phyloP scores from a whole-genome alignment of 2,329 filamentous ascomycete species.

The Alternaria gansuensis region DNA sequence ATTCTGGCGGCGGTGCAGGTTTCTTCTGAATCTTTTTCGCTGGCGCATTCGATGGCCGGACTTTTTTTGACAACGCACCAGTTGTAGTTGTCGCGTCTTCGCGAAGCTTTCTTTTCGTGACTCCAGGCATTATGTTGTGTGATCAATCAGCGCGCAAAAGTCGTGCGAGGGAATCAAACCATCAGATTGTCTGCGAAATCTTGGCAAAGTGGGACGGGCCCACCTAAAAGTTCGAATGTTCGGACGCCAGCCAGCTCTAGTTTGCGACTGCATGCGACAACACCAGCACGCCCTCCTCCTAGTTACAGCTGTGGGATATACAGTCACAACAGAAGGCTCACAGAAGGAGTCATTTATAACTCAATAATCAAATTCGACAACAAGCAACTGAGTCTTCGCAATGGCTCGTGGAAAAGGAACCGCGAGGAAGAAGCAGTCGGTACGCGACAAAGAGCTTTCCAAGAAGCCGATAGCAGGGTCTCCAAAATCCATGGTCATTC shows the following conservation, averaged over 20 bases:
- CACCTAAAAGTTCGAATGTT: constrained; percentile 25
- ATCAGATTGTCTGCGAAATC: constrained; percentile 19
- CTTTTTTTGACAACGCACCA: constrained; percentile 25
- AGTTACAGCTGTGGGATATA: not conserved
- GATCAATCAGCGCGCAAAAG: constrained; percentile 7
- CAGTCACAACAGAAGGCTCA: not conserved
- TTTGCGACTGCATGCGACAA: constrained; percentile 19
- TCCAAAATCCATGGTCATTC: constrained; percentile 98
- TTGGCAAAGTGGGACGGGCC: constrained; percentile 22
- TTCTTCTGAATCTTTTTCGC: constrained; percentile 26
- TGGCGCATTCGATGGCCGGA: constrained; percentile 29
- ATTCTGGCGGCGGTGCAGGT: constrained; percentile 29
- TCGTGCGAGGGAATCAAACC: constrained; percentile 8
- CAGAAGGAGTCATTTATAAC: not conserved
- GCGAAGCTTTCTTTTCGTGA: constrained; percentile 57
- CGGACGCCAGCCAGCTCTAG: constrained; percentile 8
- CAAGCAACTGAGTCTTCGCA: constrained; percentile 19
- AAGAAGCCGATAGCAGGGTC: constrained; percentile 69
- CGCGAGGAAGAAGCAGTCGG: constrained; percentile 48
- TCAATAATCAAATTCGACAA: constrained; percentile 8
- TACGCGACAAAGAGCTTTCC: constrained; percentile 42
- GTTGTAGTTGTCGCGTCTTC: constrained; percentile 13
- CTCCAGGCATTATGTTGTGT: constrained; percentile 52
- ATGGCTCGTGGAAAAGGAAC: constrained; percentile 46
- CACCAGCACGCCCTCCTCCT: not conserved